Conservation (phyloP, 495 filamentous ascomycete species). For the Glarea lozoyensis region DNA sequence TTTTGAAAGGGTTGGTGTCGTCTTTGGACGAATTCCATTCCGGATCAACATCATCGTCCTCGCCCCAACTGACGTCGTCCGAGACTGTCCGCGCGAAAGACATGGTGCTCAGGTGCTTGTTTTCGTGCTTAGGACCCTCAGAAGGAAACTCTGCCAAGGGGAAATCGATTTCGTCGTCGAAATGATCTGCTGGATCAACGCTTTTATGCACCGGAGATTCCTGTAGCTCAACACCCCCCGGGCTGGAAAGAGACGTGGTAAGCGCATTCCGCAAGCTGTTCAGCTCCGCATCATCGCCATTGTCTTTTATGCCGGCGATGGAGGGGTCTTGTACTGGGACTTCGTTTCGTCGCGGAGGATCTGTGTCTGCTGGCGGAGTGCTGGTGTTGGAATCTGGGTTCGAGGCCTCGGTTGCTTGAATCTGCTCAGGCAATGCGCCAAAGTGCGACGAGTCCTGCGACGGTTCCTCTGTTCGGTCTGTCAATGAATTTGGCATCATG, state of each 20-base stretch:
- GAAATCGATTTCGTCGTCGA: slow-evolving; percentile 13
- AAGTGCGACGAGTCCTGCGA: slow-evolving; percentile 6
- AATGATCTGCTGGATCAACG: slow-evolving; percentile 10
- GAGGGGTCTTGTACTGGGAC: background rate
- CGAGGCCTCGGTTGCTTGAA: slow-evolving; percentile 8
- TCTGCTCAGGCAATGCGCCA: slow-evolving; percentile 3
- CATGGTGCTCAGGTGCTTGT: slow-evolving; percentile 40
- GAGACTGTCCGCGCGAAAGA: slow-evolving; percentile 45
- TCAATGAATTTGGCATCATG: slow-evolving; percentile 39
- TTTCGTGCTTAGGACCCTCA: slow-evolving; percentile 20
- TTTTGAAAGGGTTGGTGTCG: slow-evolving; percentile 45
- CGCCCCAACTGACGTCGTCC: slow-evolving; percentile 40
- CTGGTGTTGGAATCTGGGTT: slow-evolving; percentile 1
- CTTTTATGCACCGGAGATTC: slow-evolving; percentile 23
- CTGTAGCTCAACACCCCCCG: slow-evolving; percentile 18
- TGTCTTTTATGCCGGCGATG: background rate
- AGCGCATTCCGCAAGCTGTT: slow-evolving; percentile 9
- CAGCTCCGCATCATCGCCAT: background rate
- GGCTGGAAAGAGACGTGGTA: slow-evolving; percentile 8
- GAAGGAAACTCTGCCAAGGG: slow-evolving; percentile 17
- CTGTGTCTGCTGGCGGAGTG: too few relatives aligned
- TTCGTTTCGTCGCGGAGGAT: too few relatives aligned
- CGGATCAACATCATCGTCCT: slow-evolving; percentile 36
- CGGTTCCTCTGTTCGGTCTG: slow-evolving; percentile 10
- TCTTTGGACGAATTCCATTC: slow-evolving; percentile 41